A percentile compares a stretch with the other conserved stretches of the same genome.
Evolutionary conservation across 2,329 filamentous ascomycete genomes (phyloP).

Genomic region (Penicillium paneum): DNA sequence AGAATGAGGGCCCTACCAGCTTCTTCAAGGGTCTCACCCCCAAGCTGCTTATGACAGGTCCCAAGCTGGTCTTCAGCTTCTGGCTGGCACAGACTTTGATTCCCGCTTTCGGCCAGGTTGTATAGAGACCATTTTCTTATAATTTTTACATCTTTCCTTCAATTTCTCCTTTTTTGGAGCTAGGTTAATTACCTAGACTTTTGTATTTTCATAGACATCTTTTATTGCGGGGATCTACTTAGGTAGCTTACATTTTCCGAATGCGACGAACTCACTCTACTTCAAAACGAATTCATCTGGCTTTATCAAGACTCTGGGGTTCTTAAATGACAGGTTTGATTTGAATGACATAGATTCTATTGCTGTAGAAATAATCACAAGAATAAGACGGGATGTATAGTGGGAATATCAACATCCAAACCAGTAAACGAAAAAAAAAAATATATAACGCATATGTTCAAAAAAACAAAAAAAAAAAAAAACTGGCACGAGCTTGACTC

Average conservation of each 20-base stretch:
- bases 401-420: slow-evolving; percentile 10
- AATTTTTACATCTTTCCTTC: slow-evolving; percentile 19
- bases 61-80: slow-evolving; percentile 99
- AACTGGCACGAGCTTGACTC: neutral
- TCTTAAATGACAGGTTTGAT: neutral
- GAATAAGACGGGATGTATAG: slow-evolving; percentile 6
- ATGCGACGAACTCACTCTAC: slow-evolving; percentile 11
- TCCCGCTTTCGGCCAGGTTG: slow-evolving; percentile 75
- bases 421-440: neutral
- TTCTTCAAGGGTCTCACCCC: slow-evolving; percentile 99
- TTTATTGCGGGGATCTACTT: slow-evolving; percentile 8
- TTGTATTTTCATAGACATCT: slow-evolving; percentile 15
- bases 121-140: slow-evolving; percentile 42
- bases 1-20: slow-evolving; percentile 76
- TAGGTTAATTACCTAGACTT: slow-evolving; percentile 1
- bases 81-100: slow-evolving; percentile 99
- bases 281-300: neutral
- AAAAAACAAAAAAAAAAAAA: neutral
- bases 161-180: slow-evolving; percentile 6
- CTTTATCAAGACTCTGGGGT: neutral
- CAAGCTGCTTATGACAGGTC: slow-evolving; percentile 98
- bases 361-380: slow-evolving; percentile 5
- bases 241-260: slow-evolving; percentile 6
- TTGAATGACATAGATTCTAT: slow-evolving; percentile 3
- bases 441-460: neutral